phyloP scores from a whole-genome alignment of 768 basidiomycete species.

The Trametes gibbosa region DNA sequence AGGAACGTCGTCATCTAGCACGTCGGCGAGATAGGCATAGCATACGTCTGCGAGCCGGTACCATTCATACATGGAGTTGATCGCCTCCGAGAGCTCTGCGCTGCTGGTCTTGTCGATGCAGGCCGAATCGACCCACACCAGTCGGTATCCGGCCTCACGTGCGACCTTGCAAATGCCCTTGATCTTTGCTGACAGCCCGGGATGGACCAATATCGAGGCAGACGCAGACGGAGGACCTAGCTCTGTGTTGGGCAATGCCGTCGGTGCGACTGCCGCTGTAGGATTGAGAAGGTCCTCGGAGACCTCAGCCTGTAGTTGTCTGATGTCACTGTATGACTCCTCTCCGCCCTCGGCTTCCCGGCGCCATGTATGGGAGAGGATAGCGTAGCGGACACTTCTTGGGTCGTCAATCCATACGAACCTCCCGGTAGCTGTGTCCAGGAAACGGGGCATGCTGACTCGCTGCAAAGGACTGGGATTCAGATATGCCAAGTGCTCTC shows the following conservation, averaged over 20 bases:
- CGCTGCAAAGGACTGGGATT: too few species aligned
- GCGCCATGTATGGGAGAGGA: slow-evolving; percentile 7
- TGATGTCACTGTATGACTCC: neutral
- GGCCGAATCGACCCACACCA: neutral
- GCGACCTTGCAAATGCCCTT: neutral
- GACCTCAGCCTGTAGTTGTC: neutral
- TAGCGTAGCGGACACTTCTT: neutral
- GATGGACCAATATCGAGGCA: too few species aligned
- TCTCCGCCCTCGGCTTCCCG: neutral
- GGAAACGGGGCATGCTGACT: neutral
- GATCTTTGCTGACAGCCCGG: neutral
- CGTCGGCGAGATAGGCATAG: neutral
- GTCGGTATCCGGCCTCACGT: neutral
- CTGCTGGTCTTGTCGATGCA: neutral
- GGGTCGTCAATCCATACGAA: slow-evolving; percentile 5
- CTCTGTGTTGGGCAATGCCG: too few species aligned
- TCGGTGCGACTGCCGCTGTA: too few species aligned
- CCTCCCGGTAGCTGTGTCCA: neutral
- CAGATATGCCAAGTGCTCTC: too few species aligned
- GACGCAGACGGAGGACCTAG: too few species aligned
- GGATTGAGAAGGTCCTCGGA: too few species aligned
- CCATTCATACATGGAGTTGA: neutral
- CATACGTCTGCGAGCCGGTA: neutral
- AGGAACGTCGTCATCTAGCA: neutral
- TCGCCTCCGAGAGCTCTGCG: neutral